These are phyloP conservation scores for Botrytis sinoallii DNA, from an alignment of 2,329 filamentous ascomycete genomes.

Conservation along the genomic window DNA sequence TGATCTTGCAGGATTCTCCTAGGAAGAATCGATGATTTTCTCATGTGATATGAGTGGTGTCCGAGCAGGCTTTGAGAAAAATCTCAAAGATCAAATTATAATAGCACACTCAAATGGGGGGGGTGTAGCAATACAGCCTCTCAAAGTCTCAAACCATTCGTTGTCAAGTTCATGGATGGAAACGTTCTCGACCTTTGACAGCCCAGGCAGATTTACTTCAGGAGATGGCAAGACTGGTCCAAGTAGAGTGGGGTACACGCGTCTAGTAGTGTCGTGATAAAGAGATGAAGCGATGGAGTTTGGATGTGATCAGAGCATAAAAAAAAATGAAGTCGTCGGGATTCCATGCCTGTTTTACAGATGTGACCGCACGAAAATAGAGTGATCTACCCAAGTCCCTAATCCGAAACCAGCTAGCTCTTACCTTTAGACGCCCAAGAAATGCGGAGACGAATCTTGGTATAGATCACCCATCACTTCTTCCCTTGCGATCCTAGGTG, in stretches of 20 bases:
- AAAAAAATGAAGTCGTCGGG: neutral
- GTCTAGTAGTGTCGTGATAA: neutral
- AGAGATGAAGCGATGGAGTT: neutral
- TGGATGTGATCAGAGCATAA: neutral
- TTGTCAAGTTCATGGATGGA: neutral
- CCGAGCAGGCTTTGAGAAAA: too few relatives aligned
- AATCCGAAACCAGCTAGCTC: conserved; percentile 8
- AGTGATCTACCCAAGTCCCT: neutral
- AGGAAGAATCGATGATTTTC: neutral
- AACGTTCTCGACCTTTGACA: neutral
- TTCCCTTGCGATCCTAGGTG: neutral
- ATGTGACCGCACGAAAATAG: neutral
- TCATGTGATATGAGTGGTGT: neutral
- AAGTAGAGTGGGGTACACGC: neutral
- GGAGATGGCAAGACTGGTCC: neutral
- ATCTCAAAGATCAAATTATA: neutral
- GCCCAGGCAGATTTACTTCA: neutral
- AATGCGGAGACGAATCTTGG: conserved; percentile 8
- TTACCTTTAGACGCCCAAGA: conserved; percentile 3
- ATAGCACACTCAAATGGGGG: neutral
- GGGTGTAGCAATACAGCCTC: neutral
- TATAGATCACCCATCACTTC: conserved; percentile 6
- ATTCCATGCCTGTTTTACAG: neutral
- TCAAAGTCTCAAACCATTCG: neutral
- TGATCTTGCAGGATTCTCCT: neutral